Evolutionary conservation across 306 rosid species (phyloP).

Genomic region (Dalbergia cochinchinensis): DNA sequence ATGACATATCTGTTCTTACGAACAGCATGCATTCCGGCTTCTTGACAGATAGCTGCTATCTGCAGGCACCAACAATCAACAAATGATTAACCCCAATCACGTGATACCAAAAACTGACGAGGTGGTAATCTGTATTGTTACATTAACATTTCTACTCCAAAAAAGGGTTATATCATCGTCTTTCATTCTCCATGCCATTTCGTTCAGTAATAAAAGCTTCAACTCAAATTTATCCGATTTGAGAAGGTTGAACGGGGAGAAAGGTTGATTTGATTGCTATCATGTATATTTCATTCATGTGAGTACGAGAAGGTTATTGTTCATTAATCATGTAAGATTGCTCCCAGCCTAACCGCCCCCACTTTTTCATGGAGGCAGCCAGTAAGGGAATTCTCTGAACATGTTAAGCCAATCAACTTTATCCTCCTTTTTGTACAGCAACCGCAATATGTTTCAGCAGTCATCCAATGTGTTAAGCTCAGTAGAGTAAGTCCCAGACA

Average conservation of each 20-base stretch:
- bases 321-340: neutral
- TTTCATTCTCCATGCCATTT: neutral
- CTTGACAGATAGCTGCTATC: constrained; percentile 98
- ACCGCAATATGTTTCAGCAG: too few species aligned
- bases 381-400: too few species aligned
- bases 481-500: neutral
- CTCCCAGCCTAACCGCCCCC: neutral
- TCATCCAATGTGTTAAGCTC: neutral
- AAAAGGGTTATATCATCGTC: neutral
- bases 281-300: neutral
- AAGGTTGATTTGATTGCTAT: neutral
- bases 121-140: neutral
- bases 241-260: neutral
- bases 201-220: neutral
- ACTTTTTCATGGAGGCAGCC: neutral
- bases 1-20: constrained; percentile 96
- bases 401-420: too few species aligned
- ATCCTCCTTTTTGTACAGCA: too few species aligned
- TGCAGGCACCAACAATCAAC: constrained; percentile 46
- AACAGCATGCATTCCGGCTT: constrained; percentile 99
- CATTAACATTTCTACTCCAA: neutral
- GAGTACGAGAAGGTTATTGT: neutral
- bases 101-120: neutral
- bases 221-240: constrained; percentile 13
- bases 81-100: neutral